A percentile compares a stretch with the other conserved stretches of the same genome.
Conservation (phyloP, 257 asterid genomes). For the Pogostemon cablin region DNA sequence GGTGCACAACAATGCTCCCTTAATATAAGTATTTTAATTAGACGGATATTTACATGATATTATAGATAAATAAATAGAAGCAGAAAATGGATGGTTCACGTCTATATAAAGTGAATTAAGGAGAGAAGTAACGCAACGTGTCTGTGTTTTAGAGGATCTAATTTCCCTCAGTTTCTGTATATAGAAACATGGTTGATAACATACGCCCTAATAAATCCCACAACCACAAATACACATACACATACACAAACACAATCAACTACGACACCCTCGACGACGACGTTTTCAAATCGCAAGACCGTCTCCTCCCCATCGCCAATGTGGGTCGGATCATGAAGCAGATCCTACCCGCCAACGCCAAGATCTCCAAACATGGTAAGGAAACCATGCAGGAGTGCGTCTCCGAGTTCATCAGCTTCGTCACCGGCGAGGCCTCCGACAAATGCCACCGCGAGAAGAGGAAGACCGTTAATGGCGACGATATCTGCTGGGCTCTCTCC, state of each 20-base stretch:
- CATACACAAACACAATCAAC: neutral
- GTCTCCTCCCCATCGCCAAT: slow-evolving; percentile 59
- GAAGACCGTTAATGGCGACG: slow-evolving; percentile 62
- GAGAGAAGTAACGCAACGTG: slow-evolving; percentile 37
- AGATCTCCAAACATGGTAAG: slow-evolving; percentile 57
- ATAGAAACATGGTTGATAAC: slow-evolving; percentile 40
- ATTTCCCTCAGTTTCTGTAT: neutral
- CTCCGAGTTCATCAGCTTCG: slow-evolving; percentile 66
- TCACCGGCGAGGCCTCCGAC: slow-evolving; percentile 62
- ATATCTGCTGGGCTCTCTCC: slow-evolving; percentile 54
- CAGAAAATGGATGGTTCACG: neutral
- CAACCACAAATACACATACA: neutral
- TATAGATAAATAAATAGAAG: no score
- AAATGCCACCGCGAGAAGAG: slow-evolving; percentile 56
- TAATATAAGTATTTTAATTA: no score
- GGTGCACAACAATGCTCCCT: no score
- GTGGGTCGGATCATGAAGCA: slow-evolving; percentile 64
- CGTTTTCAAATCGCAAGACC: slow-evolving; percentile 47
- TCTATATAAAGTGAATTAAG: slow-evolving; percentile 32
- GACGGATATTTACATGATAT: no score
- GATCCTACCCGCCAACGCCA: slow-evolving; percentile 59
- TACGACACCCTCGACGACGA: neutral
- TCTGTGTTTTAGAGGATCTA: slow-evolving; percentile 40
- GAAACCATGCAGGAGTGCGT: slow-evolving; percentile 67
- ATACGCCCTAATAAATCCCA: slow-evolving; percentile 20